Evolutionary conservation across 2,329 filamentous ascomycete genomes (phyloP), one percentile per base, ranked within the genome.

Genomic region (Pseudogymnoascus sp.): DNA sequence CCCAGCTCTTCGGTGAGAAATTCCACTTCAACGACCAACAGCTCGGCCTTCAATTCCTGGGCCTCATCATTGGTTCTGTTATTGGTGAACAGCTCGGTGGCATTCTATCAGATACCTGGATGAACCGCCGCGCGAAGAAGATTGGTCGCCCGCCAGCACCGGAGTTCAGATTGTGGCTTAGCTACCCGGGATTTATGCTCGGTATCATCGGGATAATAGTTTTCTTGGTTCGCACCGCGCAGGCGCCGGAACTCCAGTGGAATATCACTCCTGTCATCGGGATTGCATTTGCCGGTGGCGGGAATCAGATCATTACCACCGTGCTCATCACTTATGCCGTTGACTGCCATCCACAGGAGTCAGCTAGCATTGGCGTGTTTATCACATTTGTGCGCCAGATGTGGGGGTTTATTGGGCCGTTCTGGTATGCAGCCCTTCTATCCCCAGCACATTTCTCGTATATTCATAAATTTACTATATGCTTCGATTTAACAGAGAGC

Each of bases 221-320:
- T 0, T 87, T 85, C 69, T 73, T 81, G 3, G 78, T 85, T 0
- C 79, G 81, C 64, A 76, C 79, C 0, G 72, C 80, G 43, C 74
- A 79, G 21, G 78, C 80, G 1, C 68, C 70, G 0, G 69, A 73
- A 0, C 71, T 74, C 0, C 70, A 77, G 2, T 87, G 82, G 80
- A 82, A 85, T 63, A 77, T 85, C 4, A 84, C 82, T 0, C 84
- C 84, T 0, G 74, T 84, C 12, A 69, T 86, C 14, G 83, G 84
- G 3, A 77, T 77, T 5, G 83, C 77, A 1, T 79, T 82, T 65
- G 77, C 76, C 0, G 79, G 78, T 0, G 80, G 77, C 4, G 84
- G 84, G 0, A 85, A 85, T 64, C 84, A 87, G 70, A 80, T 87
- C 43, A 77, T 86, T 14, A 86, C 84, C 0, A 86, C 84, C 0